These are phyloP conservation scores for Debaryomyces fabryi DNA, from an alignment of 1,139 yeast species.

Conservation along the genomic window DNA sequence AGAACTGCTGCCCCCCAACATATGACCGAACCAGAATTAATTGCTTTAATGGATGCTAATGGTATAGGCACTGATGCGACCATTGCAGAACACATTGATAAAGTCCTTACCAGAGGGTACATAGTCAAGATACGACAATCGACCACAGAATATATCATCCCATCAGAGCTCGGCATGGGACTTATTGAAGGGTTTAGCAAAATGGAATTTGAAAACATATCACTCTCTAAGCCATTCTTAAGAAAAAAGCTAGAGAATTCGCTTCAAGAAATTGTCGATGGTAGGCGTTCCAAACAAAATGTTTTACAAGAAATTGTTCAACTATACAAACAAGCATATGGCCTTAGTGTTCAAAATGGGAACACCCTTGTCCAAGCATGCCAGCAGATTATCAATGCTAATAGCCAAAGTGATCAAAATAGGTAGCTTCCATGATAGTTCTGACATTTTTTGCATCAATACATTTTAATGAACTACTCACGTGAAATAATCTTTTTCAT, in stretches of 20 bases:
- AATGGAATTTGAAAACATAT: slow-evolving; percentile 68
- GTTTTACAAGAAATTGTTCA: slow-evolving; percentile 61
- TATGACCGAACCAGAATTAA: slow-evolving; percentile 90
- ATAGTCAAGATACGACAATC: slow-evolving; percentile 51
- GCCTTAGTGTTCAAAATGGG: slow-evolving; percentile 38
- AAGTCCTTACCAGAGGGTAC: slow-evolving; percentile 69
- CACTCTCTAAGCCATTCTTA: slow-evolving; percentile 87
- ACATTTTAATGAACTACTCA: neutral
- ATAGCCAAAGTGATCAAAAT: slow-evolving; percentile 8
- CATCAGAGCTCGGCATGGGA: slow-evolving; percentile 85
- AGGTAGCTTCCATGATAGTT: neutral
- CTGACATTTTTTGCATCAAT: slow-evolving; percentile 2
- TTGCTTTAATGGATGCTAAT: slow-evolving; percentile 92
- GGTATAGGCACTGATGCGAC: slow-evolving; percentile 99
- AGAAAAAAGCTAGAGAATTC: slow-evolving; percentile 75
- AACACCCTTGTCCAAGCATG: slow-evolving; percentile 29
- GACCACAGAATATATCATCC: slow-evolving; percentile 53
- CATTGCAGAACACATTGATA: slow-evolving; percentile 95
- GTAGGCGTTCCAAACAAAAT: slow-evolving; percentile 52
- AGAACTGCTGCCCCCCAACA: slow-evolving; percentile 78
- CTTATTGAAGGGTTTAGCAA: slow-evolving; percentile 86
- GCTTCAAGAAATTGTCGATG: slow-evolving; percentile 69
- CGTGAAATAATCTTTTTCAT: neutral
- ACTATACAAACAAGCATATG: slow-evolving; percentile 66
- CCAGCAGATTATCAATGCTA: slow-evolving; percentile 18